Evolutionary conservation across 2,329 filamentous ascomycete species (phyloP).

Genomic region (Neocatenulostroma microsporum): DNA sequence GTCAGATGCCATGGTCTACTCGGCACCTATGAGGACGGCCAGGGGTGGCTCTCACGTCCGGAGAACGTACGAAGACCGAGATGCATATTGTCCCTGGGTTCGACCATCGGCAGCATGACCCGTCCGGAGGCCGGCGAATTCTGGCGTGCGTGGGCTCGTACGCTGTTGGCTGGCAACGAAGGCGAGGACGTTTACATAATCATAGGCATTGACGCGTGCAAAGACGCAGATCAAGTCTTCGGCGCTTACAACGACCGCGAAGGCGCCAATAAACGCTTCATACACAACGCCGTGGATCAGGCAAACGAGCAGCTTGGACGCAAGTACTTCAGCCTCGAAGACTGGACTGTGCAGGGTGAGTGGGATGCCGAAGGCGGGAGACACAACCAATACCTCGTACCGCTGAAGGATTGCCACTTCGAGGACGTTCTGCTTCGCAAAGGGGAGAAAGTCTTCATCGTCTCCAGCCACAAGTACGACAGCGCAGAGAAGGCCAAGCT

Average conservation of each 20-base stretch:
- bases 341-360: conserved; percentile 1
- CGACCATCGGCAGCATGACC: conserved; percentile 1
- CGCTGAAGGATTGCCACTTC: background rate
- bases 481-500: background rate
- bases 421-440: background rate
- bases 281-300: background rate
- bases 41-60: background rate
- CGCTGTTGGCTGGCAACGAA: background rate
- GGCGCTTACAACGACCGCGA: conserved; percentile 2
- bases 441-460: conserved; percentile 2
- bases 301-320: conserved; percentile 2
- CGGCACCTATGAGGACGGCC: conserved; percentile 3
- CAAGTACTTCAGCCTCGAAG: background rate
- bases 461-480: conserved; percentile 4
- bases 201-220: conserved; percentile 3
- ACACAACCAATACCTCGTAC: conserved; percentile 2
- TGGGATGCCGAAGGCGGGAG: conserved; percentile 2
- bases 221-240: conserved; percentile 1
- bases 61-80: background rate
- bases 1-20: conserved; percentile 2
- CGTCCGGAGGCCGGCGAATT: conserved; percentile 1
- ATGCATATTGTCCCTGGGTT: conserved; percentile 2
- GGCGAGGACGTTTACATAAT: background rate
- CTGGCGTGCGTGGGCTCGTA: background rate
- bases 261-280: conserved; percentile 2